phyloP scores from a whole-genome alignment of 371 early-diverging fungal genomes.

The Mortierella sp. region DNA sequence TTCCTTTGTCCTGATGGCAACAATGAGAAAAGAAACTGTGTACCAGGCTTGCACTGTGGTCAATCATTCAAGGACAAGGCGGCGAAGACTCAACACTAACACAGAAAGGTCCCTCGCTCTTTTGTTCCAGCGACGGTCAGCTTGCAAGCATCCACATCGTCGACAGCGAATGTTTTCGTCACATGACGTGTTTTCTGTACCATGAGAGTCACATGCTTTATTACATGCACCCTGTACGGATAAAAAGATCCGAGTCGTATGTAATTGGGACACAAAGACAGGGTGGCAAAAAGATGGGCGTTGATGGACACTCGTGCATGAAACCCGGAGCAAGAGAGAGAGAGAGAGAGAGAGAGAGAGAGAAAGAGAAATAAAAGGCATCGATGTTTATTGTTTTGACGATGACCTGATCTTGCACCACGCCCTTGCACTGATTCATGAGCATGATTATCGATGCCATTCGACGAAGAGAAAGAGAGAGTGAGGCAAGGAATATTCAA shows the following conservation, averaged over 20 bases:
- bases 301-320: neutral
- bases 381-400: neutral
- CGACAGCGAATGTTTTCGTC: no score
- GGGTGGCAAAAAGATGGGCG: neutral
- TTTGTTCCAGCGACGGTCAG: no score
- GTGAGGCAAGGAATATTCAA: neutral
- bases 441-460: neutral
- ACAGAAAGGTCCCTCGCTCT: no score
- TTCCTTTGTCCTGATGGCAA: no score
- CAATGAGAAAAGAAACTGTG: no score
- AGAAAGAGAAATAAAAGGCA: neutral
- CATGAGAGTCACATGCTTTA: neutral
- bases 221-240: neutral
- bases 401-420: neutral
- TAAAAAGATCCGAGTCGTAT: neutral
- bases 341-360: no score
- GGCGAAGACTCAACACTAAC: no score
- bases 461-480: neutral
- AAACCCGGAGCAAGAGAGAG: neutral
- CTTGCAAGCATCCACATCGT: no score
- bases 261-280: neutral
- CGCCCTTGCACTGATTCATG: neutral
- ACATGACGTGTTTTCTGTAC: neutral
- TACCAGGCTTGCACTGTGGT: no score
- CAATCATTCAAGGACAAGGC: no score